Conservation (phyloP, 805 yeast genomes). For the Clavispora fructus region DNA sequence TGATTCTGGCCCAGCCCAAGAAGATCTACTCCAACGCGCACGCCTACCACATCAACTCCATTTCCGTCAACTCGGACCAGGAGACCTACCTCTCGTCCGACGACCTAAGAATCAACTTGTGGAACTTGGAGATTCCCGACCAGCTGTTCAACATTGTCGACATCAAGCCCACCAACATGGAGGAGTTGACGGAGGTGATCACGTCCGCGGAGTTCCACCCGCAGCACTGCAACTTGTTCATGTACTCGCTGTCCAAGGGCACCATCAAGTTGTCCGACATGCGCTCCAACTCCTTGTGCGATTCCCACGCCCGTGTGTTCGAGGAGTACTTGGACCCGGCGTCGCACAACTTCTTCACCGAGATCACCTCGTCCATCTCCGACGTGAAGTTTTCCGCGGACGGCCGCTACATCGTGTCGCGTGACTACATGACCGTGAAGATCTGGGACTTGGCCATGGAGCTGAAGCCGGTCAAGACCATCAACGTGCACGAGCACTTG, state of each 20-base stretch:
- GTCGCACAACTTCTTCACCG: slow-evolving; percentile 93
- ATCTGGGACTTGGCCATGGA: slow-evolving; percentile 99
- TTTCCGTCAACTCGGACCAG: slow-evolving; percentile 89
- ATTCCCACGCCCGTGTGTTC: slow-evolving; percentile 76
- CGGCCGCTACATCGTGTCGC: slow-evolving; percentile 91
- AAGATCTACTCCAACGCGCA: slow-evolving; percentile 92
- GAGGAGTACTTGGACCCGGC: slow-evolving; percentile 93
- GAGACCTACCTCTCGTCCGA: slow-evolving; percentile 92
- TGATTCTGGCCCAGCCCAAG: slow-evolving; percentile 92
- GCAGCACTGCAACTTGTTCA: slow-evolving; percentile 80
- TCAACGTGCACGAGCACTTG: slow-evolving; percentile 91
- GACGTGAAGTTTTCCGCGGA: slow-evolving; percentile 89
- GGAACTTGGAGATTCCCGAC: slow-evolving; percentile 93
- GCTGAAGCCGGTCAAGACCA: slow-evolving; percentile 87
- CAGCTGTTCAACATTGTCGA: slow-evolving; percentile 96
- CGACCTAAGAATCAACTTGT: slow-evolving; percentile 88
- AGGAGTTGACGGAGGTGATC: slow-evolving; percentile 95
- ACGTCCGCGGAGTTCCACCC: slow-evolving; percentile 98
- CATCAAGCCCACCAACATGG: slow-evolving; percentile 97
- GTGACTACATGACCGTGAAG: slow-evolving; percentile 96
- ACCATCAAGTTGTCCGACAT: slow-evolving; percentile 93
- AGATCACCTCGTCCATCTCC: slow-evolving; percentile 88
- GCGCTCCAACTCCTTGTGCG: slow-evolving; percentile 94
- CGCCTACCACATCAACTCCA: slow-evolving; percentile 95
- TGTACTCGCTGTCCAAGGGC: slow-evolving; percentile 94